Base-by-base conservation (phyloP, 805 yeast genomes). In the Yamadazyma tumulicola region DNA sequence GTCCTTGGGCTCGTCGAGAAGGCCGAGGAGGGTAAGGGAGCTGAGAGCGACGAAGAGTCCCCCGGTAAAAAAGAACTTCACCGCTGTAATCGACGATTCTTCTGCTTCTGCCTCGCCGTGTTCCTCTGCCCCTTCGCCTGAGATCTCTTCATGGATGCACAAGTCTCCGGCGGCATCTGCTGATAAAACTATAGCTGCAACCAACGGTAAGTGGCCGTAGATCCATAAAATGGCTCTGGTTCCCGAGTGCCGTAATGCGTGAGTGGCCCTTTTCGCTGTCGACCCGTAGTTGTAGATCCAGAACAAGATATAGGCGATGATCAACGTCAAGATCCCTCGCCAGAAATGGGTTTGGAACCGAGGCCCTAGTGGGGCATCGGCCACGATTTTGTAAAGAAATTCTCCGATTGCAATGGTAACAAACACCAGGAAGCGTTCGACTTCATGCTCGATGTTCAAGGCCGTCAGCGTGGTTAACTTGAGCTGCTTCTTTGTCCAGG, bases 351-450 rank as follows among this genome's bases (percentile, higher is more conserved):
- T 45, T 29, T 62, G 57, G 40, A 76, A 59, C 0, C 81, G 81
- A 2, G 49, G 37, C 1, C 70, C 74, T 26, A 75, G 61, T 0
- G 77, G 72, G n/a, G 64, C 57, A 0, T 54, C 52, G 2, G 77
- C 72, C 6, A 76, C 81, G 6, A 74, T 58, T 26, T 68, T 71
- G 46, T 71, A 76, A 10, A 78, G 54, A 43, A 76, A 79, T 43
- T 79, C 85, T 22, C 85, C 85, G 42, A 79, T 65, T 4, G 82
- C 83, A 53, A 80, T 78, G 43, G 78, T 69, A 35, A 65, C 77
- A 47, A 79, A 79, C 0, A 79, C 75, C 2, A 72, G 66, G 46
- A 63, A 67, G 36, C 85, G 52, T 47, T 80, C 85, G 18, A 76
- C 80, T 48, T 78, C 83, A 48, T 79, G 85, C 43, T 78, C 84